These are phyloP conservation scores for Colletotrichum lupini DNA, from an alignment of 2,329 filamentous ascomycete genomes.

Conservation along the genomic window DNA sequence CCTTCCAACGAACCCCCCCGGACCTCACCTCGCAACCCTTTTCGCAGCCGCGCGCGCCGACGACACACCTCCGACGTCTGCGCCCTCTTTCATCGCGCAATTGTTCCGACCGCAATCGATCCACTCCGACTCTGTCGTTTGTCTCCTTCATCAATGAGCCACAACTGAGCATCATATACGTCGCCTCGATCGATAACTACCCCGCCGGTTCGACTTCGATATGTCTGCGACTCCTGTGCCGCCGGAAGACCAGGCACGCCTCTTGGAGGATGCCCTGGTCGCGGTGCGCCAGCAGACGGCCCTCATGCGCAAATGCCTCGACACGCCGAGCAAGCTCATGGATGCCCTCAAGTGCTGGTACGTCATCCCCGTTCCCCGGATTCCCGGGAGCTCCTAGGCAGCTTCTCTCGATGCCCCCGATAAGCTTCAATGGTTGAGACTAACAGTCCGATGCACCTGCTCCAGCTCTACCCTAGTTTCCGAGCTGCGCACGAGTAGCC, in stretches of 20 bases:
- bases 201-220: conserved; percentile 34
- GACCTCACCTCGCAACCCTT: neutral
- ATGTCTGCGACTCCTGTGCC: conserved; percentile 67
- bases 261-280: conserved; percentile 96
- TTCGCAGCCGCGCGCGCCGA: conserved; percentile 2
- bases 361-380: conserved; percentile 47
- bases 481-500: conserved; percentile 95
- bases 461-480: conserved; percentile 94
- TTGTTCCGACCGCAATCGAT: neutral
- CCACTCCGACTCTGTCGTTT: neutral
- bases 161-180: conserved; percentile 25
- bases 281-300: conserved; percentile 97
- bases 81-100: neutral
- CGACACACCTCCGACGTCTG: neutral
- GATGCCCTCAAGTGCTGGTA: conserved; percentile 99
- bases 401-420: conserved; percentile 1
- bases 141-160: conserved; percentile 22
- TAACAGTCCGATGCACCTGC: neutral
- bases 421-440: conserved; percentile 35
- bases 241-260: conserved; percentile 85
- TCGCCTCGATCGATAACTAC: conserved; percentile 35
- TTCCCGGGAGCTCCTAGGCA: conserved; percentile 35
- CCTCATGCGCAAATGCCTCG: conserved; percentile 97
- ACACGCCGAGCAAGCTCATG: conserved; percentile 98
- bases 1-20: neutral